A percentile compares a stretch with the other conserved stretches of the same genome.
phyloP scores from a whole-genome alignment of 163 green algal genomes.

The Coccomyxa subellipsoidea region DNA sequence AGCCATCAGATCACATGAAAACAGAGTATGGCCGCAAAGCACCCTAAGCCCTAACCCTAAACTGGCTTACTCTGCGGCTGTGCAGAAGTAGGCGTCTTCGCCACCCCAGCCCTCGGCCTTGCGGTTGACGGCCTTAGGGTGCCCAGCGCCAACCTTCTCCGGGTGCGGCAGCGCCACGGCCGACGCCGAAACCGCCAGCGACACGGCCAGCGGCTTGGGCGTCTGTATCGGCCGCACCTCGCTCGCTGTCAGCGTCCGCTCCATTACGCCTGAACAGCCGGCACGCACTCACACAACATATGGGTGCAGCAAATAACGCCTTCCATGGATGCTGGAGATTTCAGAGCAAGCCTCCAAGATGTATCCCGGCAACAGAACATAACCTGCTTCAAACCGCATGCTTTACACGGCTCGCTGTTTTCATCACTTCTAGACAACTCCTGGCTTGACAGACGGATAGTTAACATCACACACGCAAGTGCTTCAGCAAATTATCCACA shows the following conservation, averaged over 20 bases:
- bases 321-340: too few relatives aligned
- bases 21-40: too few relatives aligned
- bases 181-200: conserved; percentile 43
- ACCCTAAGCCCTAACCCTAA: too few relatives aligned
- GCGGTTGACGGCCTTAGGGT: conserved; percentile 61
- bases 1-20: too few relatives aligned
- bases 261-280: neutral
- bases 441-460: too few relatives aligned
- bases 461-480: too few relatives aligned
- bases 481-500: too few relatives aligned
- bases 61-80: neutral
- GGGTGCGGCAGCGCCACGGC: conserved; percentile 79
- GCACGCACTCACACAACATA: neutral
- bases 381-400: too few relatives aligned
- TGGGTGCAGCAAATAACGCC: neutral
- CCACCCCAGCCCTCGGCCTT: conserved; percentile 65
- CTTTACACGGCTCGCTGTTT: too few relatives aligned
- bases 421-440: too few relatives aligned
- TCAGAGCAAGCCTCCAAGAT: too few relatives aligned
- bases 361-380: too few relatives aligned
- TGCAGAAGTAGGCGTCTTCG: conserved; percentile 85
- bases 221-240: neutral
- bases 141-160: conserved; percentile 67
- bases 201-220: conserved; percentile 15
- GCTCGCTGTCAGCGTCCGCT: neutral